phyloP scores from a whole-genome alignment of 129 eudicot genomes.

The Saposhnikovia divaricata region DNA sequence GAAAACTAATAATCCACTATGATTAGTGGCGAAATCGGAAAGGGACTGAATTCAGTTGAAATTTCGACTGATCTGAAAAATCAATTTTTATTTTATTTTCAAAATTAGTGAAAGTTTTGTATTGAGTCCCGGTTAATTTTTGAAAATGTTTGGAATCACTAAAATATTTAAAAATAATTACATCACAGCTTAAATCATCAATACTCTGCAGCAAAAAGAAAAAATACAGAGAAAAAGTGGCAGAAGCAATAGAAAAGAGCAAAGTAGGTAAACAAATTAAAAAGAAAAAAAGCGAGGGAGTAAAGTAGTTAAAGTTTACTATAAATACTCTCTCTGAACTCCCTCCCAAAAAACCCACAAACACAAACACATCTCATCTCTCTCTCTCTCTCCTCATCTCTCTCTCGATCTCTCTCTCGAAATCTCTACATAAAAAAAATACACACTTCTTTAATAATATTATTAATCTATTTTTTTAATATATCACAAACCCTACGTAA shows the following conservation, averaged over 20 bases:
- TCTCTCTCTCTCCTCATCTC: neutral
- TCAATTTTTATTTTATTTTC: no score
- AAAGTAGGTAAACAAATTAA: slow-evolving; percentile 5
- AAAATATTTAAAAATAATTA: no score
- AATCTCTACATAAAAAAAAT: neutral
- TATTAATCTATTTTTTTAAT: neutral
- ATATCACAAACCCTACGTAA: neutral
- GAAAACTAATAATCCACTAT: no score
- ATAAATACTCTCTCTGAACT: neutral
- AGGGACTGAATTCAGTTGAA: no score
- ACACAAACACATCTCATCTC: neutral
- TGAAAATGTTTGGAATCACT: no score
- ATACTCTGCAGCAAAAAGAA: no score
- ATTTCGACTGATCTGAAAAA: no score
- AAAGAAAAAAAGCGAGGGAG: neutral
- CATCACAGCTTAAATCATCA: no score
- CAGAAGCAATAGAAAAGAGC: neutral
- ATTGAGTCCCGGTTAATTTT: no score
- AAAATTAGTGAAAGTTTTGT: no score
- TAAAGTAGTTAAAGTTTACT: neutral
- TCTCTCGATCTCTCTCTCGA: neutral
- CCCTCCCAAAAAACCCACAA: neutral
- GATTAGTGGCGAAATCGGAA: no score
- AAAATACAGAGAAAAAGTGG: neutral
- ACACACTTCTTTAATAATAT: neutral